phyloP scores from a whole-genome alignment of 805 yeast species.

The Vanderwaltozyma yarrowii region DNA sequence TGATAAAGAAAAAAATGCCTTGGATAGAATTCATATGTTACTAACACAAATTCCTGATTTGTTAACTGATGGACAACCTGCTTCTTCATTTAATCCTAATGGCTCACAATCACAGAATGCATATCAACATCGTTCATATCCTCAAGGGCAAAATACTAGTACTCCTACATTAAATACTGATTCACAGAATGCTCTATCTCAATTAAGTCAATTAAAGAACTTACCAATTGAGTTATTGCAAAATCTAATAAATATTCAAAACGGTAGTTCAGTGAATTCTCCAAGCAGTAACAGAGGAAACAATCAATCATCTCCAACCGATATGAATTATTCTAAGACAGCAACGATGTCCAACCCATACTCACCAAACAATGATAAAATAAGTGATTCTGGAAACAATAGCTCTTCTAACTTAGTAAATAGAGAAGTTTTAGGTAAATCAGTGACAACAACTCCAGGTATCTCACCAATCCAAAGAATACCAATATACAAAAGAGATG shows the following conservation, averaged over 20 bases:
- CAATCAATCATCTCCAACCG: background rate
- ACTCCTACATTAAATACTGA: background rate
- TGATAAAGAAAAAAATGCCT: constrained; percentile 67
- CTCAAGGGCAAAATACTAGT: background rate
- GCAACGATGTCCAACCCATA: background rate
- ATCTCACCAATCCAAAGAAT: background rate
- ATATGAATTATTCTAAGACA: too few species aligned
- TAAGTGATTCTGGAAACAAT: too few species aligned
- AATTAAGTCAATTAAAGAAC: constrained; percentile 8
- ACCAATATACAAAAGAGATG: background rate
- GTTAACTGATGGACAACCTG: constrained; percentile 19
- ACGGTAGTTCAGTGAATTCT: background rate
- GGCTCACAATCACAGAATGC: constrained; percentile 12
- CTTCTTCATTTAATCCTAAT: constrained; percentile 1
- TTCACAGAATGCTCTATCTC: background rate
- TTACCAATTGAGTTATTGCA: constrained; percentile 7
- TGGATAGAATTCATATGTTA: constrained; percentile 60
- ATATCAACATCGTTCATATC: constrained; percentile 10
- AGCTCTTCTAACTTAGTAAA: too few species aligned
- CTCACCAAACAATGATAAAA: background rate
- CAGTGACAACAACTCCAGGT: background rate
- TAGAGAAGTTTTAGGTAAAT: too few species aligned
- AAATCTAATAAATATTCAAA: background rate
- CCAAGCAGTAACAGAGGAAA: background rate
- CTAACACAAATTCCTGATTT: constrained; percentile 68